Conservation (phyloP, 2,329 filamentous ascomycete genomes). For the Arthroderma sp. region DNA sequence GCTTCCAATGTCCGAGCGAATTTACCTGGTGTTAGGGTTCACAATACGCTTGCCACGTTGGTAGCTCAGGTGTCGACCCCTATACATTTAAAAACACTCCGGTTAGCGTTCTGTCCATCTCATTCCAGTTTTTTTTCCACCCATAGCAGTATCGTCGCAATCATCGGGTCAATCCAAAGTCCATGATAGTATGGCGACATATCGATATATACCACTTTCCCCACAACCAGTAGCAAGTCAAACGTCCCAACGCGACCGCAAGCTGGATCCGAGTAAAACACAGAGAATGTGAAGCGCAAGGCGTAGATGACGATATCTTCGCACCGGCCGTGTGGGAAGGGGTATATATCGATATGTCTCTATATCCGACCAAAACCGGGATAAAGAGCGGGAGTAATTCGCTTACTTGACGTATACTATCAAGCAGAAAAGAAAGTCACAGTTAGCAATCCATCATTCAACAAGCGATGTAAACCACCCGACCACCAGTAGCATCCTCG, state of each 20-base stretch:
- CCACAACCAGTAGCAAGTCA: no score
- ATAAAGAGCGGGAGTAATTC: conserved; percentile 13
- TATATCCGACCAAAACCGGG: no score
- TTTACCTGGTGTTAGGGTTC: conserved; percentile 63
- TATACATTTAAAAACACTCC: conserved; percentile 26
- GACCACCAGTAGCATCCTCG: background rate
- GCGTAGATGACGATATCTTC: no score
- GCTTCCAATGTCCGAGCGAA: background rate
- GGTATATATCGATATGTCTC: no score
- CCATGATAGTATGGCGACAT: no score
- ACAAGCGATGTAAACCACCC: conserved; percentile 7
- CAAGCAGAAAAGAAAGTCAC: conserved; percentile 14
- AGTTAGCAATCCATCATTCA: conserved; percentile 17
- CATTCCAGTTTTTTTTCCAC: conserved; percentile 8
- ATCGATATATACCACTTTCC: no score
- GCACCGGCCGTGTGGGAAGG: no score
- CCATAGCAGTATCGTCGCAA: background rate
- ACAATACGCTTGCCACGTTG: conserved; percentile 87
- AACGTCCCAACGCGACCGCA: no score
- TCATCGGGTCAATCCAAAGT: no score
- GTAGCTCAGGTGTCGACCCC: conserved; percentile 97
- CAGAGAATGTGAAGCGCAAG: no score
- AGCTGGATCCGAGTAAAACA: no score
- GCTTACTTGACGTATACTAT: conserved; percentile 85
- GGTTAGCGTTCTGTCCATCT: conserved; percentile 1